Conservation (phyloP, 2,329 filamentous ascomycete genomes). For the Calonectria montana region DNA sequence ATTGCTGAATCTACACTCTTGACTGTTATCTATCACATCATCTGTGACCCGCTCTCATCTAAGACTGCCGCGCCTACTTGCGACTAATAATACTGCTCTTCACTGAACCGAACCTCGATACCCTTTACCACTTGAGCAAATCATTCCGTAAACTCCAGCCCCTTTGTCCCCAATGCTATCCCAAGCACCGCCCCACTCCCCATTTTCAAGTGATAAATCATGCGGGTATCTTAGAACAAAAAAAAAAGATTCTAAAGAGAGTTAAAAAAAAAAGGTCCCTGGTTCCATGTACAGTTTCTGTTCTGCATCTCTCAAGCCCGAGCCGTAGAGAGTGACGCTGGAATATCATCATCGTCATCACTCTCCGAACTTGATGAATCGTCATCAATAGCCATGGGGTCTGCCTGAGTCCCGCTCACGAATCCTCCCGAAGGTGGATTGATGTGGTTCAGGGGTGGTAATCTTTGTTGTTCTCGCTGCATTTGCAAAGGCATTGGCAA, state of each 20-base stretch:
- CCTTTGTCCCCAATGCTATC: not conserved
- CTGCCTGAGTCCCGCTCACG: slow-evolving; percentile 33
- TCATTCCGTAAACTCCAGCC: not conserved
- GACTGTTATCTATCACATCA: not conserved
- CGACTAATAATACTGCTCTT: not conserved
- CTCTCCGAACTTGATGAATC: slow-evolving; percentile 31
- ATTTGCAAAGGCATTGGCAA: slow-evolving; percentile 36
- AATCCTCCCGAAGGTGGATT: not conserved
- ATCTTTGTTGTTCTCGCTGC: slow-evolving; percentile 16
- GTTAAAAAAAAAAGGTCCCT: slow-evolving; percentile 22
- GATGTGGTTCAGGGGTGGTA: not conserved
- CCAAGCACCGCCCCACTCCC: not conserved
- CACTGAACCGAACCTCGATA: not conserved
- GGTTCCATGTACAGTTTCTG: not conserved
- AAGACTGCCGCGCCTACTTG: not conserved
- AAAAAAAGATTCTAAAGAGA: not conserved
- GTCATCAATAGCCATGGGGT: slow-evolving; percentile 44
- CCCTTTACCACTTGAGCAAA: not conserved
- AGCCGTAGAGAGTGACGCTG: slow-evolving; percentile 20
- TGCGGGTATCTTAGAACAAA: not conserved
- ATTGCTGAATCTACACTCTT: not conserved
- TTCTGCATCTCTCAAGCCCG: not conserved
- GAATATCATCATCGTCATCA: slow-evolving; percentile 43
- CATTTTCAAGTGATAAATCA: not conserved
- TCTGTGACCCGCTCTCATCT: not conserved